Base-by-base conservation (phyloP, 306 rosid genomes). In the Pyrus communis region DNA sequence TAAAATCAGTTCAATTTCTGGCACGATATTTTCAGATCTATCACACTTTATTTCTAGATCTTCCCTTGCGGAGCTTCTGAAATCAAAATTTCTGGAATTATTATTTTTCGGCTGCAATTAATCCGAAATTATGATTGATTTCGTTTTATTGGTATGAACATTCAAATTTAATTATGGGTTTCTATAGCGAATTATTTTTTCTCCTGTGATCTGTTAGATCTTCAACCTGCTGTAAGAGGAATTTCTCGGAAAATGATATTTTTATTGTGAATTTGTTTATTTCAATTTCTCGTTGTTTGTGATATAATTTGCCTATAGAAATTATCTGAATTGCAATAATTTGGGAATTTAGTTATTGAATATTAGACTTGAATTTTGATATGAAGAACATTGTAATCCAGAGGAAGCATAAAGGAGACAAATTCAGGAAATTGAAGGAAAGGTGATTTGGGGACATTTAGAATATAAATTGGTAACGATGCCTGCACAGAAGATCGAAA, bases 401-500 rank as follows among this genome's bases (percentile, higher is more conserved):
- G 75, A n/a, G 66, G 22, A 45, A 25, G 46, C 38, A 11, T 68
- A 4, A 65, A 45, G 64, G 74, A 59, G 31, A 28, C 25, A 43
- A 35, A 11, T 11, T 38, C 54, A 59, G 46, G 74, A 63, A 17
- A 40, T 64, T 62, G 64, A 67, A 69, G 81, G 54, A 7, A 63
- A 51, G 23, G 42, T 67, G 40, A 27, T 42, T 7, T 31, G 31
- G 58, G 73, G 66, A 72, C 28, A 22, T 13, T 42, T 19, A 22
- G 62, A 67, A 67, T 27, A 55, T 27, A 55, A 28, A 73, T 69
- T 46, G 52, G 77, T 31, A 21, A 79, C 52, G 14, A 93, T 93
- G 98, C 91, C 91, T 80, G 79, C 89, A 3, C 97, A 87, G 67
- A 91, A 90, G 93, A 87, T 91, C 73, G 96, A 94, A 89, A 94